Conservation (phyloP, 2,329 filamentous ascomycete species). For the Fonsecaea nubica region DNA sequence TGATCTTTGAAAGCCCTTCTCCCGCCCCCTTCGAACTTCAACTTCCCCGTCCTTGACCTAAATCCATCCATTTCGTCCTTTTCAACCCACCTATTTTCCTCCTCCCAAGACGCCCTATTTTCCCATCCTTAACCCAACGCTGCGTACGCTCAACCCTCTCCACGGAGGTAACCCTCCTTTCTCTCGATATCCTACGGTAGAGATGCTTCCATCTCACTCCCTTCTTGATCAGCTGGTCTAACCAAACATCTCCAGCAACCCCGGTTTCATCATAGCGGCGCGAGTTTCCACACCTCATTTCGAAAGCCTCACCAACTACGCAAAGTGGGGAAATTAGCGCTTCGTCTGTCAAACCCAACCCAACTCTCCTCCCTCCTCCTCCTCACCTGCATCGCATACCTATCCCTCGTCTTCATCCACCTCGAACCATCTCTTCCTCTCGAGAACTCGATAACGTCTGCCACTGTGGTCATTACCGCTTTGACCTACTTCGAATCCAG, state of each 20-base stretch:
- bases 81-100: conserved; percentile 13
- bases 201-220: conserved; percentile 16
- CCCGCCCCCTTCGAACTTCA: conserved; percentile 18
- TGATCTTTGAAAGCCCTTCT: conserved; percentile 7
- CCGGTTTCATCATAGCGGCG: conserved; percentile 38
- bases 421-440: conserved; percentile 36
- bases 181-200: conserved; percentile 20
- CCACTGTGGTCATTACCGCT: conserved; percentile 25
- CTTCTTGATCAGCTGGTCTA: conserved; percentile 23
- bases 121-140: conserved; percentile 21
- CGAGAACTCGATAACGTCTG: conserved; percentile 30
- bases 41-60: conserved; percentile 15
- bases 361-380: conserved; percentile 18
- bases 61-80: conserved; percentile 3
- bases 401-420: conserved; percentile 23
- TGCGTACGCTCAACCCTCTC: neutral
- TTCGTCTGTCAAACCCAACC: conserved; percentile 35
- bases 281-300: conserved; percentile 39
- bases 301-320: conserved; percentile 39
- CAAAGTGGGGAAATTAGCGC: conserved; percentile 43
- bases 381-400: conserved; percentile 36
- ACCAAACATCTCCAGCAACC: conserved; percentile 25
- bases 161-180: conserved; percentile 7
- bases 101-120: conserved; percentile 12
- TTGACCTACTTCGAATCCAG: conserved; percentile 14